Evolutionary conservation across 495 filamentous ascomycete genomes (phyloP).

Genomic region (Delitschia confertaspora): DNA sequence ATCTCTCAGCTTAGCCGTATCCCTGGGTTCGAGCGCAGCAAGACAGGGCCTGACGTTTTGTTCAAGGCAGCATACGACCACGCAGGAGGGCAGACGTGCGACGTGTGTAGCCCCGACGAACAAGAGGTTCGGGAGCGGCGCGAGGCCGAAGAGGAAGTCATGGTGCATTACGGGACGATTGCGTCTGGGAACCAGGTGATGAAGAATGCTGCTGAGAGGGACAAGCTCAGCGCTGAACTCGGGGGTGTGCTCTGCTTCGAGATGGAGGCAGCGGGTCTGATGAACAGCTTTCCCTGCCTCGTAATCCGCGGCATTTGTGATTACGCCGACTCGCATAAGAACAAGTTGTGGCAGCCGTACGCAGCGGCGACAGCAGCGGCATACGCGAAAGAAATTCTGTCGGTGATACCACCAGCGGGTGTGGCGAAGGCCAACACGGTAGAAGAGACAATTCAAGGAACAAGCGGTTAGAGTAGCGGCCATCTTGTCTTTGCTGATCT

Average conservation of each 20-base stretch:
- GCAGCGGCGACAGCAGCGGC: conserved; percentile 21
- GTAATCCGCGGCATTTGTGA: conserved; percentile 27
- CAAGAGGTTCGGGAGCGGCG: conserved; percentile 18
- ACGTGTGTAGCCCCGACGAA: conserved; percentile 9
- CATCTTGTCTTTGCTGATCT: neutral
- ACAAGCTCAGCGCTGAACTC: conserved; percentile 10
- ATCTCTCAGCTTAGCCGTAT: conserved; percentile 2
- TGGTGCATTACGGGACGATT: conserved; percentile 37
- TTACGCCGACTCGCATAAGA: conserved; percentile 25
- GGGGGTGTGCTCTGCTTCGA: conserved; percentile 19
- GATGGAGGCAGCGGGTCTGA: conserved; percentile 14
- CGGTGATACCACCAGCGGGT: conserved; percentile 9
- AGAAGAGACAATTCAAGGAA: conserved; percentile 5
- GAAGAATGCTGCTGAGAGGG: conserved; percentile 20
- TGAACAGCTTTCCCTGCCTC: conserved; percentile 19
- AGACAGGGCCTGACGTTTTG: conserved; percentile 15
- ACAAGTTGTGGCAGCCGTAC: conserved; percentile 21
- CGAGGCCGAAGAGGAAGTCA: conserved; percentile 18
- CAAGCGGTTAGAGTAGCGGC: conserved; percentile 14
- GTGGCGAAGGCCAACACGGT: conserved; percentile 6
- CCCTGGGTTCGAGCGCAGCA: conserved; percentile 10
- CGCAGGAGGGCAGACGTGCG: conserved; percentile 9
- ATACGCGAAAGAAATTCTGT: conserved; percentile 19
- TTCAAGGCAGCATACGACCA: conserved; percentile 24
- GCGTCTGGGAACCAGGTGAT: conserved; percentile 38